phyloP scores from a whole-genome alignment of 768 basidiomycete species.

The Phylloporus sp. region DNA sequence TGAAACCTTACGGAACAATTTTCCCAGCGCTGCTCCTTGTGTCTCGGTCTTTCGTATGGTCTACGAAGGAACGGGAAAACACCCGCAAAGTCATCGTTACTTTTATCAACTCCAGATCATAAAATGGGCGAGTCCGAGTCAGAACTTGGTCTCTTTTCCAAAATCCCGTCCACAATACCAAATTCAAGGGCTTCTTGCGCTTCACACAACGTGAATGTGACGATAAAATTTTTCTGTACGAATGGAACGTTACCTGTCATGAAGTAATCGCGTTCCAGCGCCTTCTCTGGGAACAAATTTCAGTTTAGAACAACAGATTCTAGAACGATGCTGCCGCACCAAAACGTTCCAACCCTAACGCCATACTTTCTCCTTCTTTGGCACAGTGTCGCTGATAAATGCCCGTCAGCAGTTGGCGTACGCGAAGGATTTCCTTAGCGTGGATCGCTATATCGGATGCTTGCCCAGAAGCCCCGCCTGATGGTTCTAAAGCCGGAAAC shows the following conservation, averaged over 20 bases:
- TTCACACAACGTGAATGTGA: constrained; percentile 30
- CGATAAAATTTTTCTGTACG: constrained; percentile 13
- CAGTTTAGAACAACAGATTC: constrained; percentile 20
- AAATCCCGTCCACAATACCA: constrained; percentile 89
- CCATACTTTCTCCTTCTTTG: constrained; percentile 56
- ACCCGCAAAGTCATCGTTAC: constrained; percentile 5
- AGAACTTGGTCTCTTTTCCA: constrained; percentile 67
- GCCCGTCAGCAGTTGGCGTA: constrained; percentile 74
- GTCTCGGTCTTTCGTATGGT: constrained; percentile 5
- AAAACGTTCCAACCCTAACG: constrained; percentile 68
- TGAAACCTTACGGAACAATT: constrained; percentile 14
- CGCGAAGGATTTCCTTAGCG: constrained; percentile 91
- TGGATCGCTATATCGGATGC: constrained; percentile 97
- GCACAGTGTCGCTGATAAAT: constrained; percentile 89
- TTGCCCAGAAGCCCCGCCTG: constrained; percentile 92
- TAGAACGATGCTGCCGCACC: constrained; percentile 43
- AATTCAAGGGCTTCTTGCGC: constrained; percentile 87
- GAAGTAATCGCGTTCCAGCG: constrained; percentile 92
- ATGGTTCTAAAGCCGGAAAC: constrained; percentile 63
- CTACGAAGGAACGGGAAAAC: constrained; percentile 7
- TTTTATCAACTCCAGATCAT: constrained; percentile 12
- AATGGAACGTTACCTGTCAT: constrained; percentile 63
- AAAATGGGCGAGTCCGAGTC: constrained; percentile 31
- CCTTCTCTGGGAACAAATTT: constrained; percentile 53
- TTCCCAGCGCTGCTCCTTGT: constrained; percentile 11